Conservation (phyloP, 176 grass and related monocot genomes). For the Elaeis guineensis region DNA sequence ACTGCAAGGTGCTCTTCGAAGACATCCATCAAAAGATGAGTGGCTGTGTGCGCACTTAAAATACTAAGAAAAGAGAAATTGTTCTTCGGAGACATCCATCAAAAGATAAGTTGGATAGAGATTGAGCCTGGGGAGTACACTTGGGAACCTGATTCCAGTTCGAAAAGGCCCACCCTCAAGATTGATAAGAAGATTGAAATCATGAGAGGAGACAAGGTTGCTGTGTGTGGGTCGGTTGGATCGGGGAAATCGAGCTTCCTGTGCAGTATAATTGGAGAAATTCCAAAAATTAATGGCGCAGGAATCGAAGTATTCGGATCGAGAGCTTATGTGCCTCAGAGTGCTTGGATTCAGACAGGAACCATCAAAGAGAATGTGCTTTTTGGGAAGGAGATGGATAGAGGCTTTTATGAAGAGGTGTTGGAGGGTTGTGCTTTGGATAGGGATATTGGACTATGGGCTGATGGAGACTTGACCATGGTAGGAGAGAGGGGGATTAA, state of each 20-base stretch:
- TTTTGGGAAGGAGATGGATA: slow-evolving; percentile 68
- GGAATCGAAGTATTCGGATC: slow-evolving; percentile 33
- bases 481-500: slow-evolving; percentile 77
- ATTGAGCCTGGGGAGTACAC: slow-evolving; percentile 56
- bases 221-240: slow-evolving; percentile 65
- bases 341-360: slow-evolving; percentile 75
- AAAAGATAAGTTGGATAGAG: no score
- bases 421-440: slow-evolving; percentile 68
- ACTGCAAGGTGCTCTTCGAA: no score
- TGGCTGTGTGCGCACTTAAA: no score
- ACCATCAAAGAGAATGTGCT: slow-evolving; percentile 71
- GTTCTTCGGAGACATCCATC: no score
- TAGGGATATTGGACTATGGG: slow-evolving; percentile 62
- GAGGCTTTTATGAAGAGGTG: slow-evolving; percentile 54
- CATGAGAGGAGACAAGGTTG: slow-evolving; percentile 51
- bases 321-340: slow-evolving; percentile 61
- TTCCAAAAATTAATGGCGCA: slow-evolving; percentile 44
- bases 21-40: no score
- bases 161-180: slow-evolving; percentile 46
- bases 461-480: slow-evolving; percentile 61
- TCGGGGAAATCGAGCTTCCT: slow-evolving; percentile 87
- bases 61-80: no score
- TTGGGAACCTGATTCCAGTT: slow-evolving; percentile 45
- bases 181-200: slow-evolving; percentile 55
- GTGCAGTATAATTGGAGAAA: slow-evolving; percentile 67